phyloP scores from a whole-genome alignment of 2,329 filamentous ascomycete species.

The Aspergillus hiratsukae region DNA sequence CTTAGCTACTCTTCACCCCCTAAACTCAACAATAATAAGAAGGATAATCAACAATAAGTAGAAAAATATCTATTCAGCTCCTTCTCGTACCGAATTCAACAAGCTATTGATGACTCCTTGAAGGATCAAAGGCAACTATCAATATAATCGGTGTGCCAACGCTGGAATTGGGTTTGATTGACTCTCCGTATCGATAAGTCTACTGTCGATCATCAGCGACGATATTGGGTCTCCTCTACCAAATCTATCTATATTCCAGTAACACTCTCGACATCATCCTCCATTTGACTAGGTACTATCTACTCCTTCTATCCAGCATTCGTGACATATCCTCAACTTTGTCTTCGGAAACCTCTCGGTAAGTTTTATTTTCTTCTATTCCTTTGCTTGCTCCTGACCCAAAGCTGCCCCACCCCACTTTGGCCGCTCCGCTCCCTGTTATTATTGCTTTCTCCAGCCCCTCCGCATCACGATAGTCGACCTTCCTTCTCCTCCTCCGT shows the following conservation, averaged over 20 bases:
- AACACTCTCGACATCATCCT: neutral
- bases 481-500: conserved; percentile 1
- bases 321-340: neutral
- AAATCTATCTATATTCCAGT: neutral
- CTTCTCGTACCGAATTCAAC: neutral
- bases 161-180: neutral
- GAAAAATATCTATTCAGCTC: neutral
- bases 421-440: conserved; percentile 16
- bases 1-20: neutral
- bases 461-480: conserved; percentile 11
- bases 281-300: neutral
- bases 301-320: neutral
- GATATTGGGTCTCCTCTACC: neutral
- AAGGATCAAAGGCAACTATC: neutral
- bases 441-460: conserved; percentile 14
- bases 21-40: neutral
- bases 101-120: neutral
- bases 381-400: neutral
- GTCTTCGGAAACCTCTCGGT: neutral
- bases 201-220: neutral
- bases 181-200: neutral
- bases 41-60: neutral
- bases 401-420: conserved; percentile 14
- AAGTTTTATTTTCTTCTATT: neutral
- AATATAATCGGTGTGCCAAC: neutral